A percentile compares a stretch with the other conserved stretches of the same genome.
These are phyloP conservation scores for Chrysanthemum seticuspe DNA, from an alignment of 129 eudicot species.

Conservation along the genomic window DNA sequence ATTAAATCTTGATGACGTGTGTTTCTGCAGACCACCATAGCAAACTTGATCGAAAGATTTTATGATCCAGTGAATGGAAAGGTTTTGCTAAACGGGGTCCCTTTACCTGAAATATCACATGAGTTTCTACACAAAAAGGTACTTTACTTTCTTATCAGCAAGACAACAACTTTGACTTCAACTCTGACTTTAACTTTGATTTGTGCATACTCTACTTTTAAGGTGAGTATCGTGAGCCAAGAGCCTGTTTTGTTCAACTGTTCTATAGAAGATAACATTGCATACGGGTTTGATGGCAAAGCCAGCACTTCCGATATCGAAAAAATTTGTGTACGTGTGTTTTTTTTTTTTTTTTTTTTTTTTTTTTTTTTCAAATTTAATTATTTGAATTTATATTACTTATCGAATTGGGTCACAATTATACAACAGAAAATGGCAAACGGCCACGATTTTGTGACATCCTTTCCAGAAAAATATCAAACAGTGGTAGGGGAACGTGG, in stretches of 20 bases:
- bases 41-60: conserved; percentile 51
- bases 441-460: conserved; percentile 51
- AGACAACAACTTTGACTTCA: conserved; percentile 13
- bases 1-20: background rate
- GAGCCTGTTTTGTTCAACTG: conserved; percentile 59
- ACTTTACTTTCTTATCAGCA: conserved; percentile 11
- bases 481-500: conserved; percentile 64
- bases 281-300: conserved; percentile 48
- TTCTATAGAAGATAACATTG: conserved; percentile 52
- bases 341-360: background rate
- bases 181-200: conserved; percentile 15
- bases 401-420: conserved; percentile 2
- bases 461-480: conserved; percentile 50
- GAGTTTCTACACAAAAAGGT: conserved; percentile 55
- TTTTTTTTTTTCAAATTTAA: background rate
- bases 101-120: conserved; percentile 47
- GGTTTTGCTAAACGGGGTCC: conserved; percentile 47
- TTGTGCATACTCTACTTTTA: background rate
- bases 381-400: background rate
- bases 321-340: conserved; percentile 31
- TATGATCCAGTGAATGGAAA: conserved; percentile 50
- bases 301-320: conserved; percentile 39
- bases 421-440: conserved; percentile 52
- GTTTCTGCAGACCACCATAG: conserved; percentile 45
- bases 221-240: conserved; percentile 59